Evolutionary conservation across 805 yeast genomes (phyloP).

Genomic region (Myxozyma melibiosi): DNA sequence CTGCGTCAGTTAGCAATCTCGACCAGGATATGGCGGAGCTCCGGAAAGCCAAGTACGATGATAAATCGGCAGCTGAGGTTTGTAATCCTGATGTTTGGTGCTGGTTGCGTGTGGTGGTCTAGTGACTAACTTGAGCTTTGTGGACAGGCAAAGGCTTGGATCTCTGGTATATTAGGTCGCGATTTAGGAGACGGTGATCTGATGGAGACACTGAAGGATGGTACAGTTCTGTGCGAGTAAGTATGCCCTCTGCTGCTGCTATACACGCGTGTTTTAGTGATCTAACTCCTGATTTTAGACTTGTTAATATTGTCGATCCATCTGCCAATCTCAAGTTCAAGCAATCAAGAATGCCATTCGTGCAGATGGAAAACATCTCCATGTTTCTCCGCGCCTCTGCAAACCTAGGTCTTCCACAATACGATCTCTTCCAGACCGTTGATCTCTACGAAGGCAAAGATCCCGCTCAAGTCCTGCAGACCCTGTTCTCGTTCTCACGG

Average conservation of each 20-base stretch:
- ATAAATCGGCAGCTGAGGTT: conserved; percentile 41
- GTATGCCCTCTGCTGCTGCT: conserved; percentile 35
- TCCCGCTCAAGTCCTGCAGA: conserved; percentile 76
- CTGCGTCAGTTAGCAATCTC: conserved; percentile 55
- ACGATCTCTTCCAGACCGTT: conserved; percentile 76
- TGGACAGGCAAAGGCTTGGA: conserved; percentile 52
- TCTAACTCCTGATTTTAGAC: conserved; percentile 14
- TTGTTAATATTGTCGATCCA: conserved; percentile 49
- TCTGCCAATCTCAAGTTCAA: conserved; percentile 50
- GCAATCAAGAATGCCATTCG: conserved; percentile 71
- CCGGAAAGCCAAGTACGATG: conserved; percentile 56
- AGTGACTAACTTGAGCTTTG: conserved; percentile 41
- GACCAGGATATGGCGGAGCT: conserved; percentile 62
- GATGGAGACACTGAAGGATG: conserved; percentile 61
- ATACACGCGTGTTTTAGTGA: too few species aligned
- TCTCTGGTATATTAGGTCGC: conserved; percentile 47
- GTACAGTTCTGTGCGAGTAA: conserved; percentile 52
- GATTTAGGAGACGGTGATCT: conserved; percentile 49
- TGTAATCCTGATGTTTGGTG: background rate
- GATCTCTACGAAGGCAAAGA: conserved; percentile 75
- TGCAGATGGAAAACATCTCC: conserved; percentile 83
- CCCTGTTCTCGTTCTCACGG: conserved; percentile 73
- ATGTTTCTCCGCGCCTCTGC: conserved; percentile 67
- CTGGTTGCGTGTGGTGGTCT: background rate
- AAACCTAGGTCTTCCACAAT: conserved; percentile 70